These are phyloP conservation scores for Scortechinia acanthostroma DNA, from an alignment of 2,329 filamentous ascomycete species.

Conservation along the genomic window DNA sequence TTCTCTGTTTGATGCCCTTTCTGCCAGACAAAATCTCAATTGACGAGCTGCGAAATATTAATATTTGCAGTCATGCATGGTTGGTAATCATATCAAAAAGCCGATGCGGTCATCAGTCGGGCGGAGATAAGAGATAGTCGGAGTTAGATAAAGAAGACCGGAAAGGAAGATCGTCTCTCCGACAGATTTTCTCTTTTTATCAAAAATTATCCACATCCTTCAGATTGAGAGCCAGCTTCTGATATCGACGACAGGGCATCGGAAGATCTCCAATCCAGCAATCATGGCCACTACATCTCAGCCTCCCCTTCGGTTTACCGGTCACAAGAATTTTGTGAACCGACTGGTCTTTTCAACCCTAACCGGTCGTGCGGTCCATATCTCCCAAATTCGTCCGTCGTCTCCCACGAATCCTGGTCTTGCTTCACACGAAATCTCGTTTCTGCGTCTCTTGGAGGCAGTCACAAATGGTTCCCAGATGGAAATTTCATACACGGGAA, in stretches of 20 bases:
- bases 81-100: too few relatives aligned
- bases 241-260: too few relatives aligned
- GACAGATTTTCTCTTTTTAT: background rate
- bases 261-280: too few relatives aligned
- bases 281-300: constrained; percentile 31
- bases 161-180: background rate
- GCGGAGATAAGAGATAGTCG: background rate
- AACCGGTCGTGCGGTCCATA: constrained; percentile 80
- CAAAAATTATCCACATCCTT: too few relatives aligned
- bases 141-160: background rate
- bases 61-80: too few relatives aligned
- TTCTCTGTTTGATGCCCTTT: background rate
- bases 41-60: too few relatives aligned
- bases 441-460: constrained; percentile 86
- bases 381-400: constrained; percentile 84
- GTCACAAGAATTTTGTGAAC: constrained; percentile 74
- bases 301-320: constrained; percentile 64
- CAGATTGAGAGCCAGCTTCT: too few relatives aligned
- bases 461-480: constrained; percentile 92
- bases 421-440: constrained; percentile 85
- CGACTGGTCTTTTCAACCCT: constrained; percentile 85
- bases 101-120: background rate
- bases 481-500: constrained; percentile 94
- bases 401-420: constrained; percentile 84
- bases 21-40: too few relatives aligned